These are phyloP conservation scores for Plasmodium relictum DNA, from an alignment of 169 alveolate genomes.

Conservation along the genomic window DNA sequence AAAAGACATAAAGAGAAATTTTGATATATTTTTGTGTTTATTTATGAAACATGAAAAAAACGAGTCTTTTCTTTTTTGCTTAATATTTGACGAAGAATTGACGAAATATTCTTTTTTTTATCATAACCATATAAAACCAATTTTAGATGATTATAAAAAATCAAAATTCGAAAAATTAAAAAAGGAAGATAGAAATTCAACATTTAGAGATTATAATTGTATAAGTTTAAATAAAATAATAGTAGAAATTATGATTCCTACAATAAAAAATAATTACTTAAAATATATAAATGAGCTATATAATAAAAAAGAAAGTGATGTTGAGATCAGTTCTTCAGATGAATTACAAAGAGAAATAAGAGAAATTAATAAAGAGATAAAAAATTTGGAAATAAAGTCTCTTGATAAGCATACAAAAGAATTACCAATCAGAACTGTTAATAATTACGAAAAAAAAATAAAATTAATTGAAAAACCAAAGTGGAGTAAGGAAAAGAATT, in stretches of 20 bases:
- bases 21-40: slow-evolving; percentile 54
- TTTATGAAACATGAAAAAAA: slow-evolving; percentile 57
- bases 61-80: slow-evolving; percentile 35
- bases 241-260: slow-evolving; percentile 51
- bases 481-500: slow-evolving; percentile 44
- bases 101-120: slow-evolving; percentile 53
- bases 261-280: slow-evolving; percentile 59
- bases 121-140: slow-evolving; percentile 52
- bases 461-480: slow-evolving; percentile 54
- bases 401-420: slow-evolving; percentile 14
- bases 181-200: neutral
- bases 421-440: neutral
- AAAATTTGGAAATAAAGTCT: slow-evolving; percentile 34
- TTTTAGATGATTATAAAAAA: slow-evolving; percentile 52
- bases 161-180: slow-evolving; percentile 46
- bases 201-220: slow-evolving; percentile 1
- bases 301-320: slow-evolving; percentile 5
- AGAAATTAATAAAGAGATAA: slow-evolving; percentile 36
- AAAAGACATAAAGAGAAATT: slow-evolving; percentile 32
- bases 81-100: slow-evolving; percentile 51
- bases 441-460: slow-evolving; percentile 65
- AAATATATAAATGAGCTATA: slow-evolving; percentile 31
- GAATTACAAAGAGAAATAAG: slow-evolving; percentile 60
- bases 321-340: slow-evolving; percentile 13
- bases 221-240: slow-evolving; percentile 47